Evolutionary conservation across 2,329 filamentous ascomycete genomes (phyloP).

Genomic region (Diplocarpon mali): DNA sequence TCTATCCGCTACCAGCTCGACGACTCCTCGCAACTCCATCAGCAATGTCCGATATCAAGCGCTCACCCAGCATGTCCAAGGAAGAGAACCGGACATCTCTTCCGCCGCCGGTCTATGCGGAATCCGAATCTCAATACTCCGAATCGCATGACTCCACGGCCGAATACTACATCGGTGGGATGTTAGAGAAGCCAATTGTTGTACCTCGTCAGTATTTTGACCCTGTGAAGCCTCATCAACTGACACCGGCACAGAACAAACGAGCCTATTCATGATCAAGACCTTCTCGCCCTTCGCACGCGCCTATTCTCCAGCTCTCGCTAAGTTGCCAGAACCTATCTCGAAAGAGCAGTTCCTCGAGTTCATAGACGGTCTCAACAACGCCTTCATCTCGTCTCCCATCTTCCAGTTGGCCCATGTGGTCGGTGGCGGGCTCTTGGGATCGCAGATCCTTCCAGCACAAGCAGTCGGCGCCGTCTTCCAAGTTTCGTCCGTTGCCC

Average conservation of each 20-base stretch:
- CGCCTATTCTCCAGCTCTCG: constrained; percentile 7
- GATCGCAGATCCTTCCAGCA: constrained; percentile 16
- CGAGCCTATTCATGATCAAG: constrained; percentile 15
- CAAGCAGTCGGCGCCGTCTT: constrained; percentile 8
- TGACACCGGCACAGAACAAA: constrained; percentile 8
- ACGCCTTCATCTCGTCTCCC: constrained; percentile 22
- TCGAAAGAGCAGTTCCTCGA: constrained; percentile 17
- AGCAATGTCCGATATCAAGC: background rate
- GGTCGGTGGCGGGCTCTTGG: constrained; percentile 16
- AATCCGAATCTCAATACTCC: too few relatives aligned
- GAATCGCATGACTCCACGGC: too few relatives aligned
- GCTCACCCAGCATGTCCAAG: too few relatives aligned
- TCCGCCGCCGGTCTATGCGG: too few relatives aligned
- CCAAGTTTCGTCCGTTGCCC: constrained; percentile 12
- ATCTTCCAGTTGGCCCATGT: constrained; percentile 20
- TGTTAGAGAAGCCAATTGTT: constrained; percentile 8
- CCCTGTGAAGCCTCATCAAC: background rate
- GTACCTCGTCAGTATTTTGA: constrained; percentile 9
- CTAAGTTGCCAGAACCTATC: constrained; percentile 7
- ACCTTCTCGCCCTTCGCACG: constrained; percentile 16
- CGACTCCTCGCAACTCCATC: background rate
- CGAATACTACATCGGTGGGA: too few relatives aligned
- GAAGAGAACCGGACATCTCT: too few relatives aligned
- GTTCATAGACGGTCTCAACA: constrained; percentile 25
- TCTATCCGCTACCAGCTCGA: too few relatives aligned